phyloP scores from a whole-genome alignment of 2,329 filamentous ascomycete genomes.

The Trichoderma koningiopsis region DNA sequence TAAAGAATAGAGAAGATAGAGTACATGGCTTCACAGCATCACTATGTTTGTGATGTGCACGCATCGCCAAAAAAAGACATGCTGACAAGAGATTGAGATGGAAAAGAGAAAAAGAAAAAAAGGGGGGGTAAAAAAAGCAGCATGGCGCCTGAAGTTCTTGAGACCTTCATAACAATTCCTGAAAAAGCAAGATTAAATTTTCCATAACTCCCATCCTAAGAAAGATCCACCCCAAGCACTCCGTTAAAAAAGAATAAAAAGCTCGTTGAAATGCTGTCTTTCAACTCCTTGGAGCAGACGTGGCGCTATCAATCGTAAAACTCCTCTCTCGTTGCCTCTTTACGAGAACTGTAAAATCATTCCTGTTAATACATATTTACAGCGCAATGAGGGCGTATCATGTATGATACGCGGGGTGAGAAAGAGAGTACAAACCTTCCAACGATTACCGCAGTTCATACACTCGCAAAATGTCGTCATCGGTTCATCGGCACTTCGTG shows the following conservation, averaged over 20 bases:
- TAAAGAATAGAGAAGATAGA: neutral
- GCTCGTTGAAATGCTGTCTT: slow-evolving; percentile 3
- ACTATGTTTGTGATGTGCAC: neutral
- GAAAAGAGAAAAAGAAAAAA: neutral
- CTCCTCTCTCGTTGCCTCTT: neutral
- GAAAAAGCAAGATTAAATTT: slow-evolving; percentile 1
- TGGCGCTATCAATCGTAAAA: neutral
- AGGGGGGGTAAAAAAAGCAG: neutral
- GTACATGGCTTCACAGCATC: slow-evolving; percentile 7
- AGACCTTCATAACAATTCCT: slow-evolving; percentile 8
- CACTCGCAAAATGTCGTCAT: slow-evolving; percentile 78
- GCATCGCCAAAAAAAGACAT: neutral
- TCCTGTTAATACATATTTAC: neutral
- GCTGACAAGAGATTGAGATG: neutral
- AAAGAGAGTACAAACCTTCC: slow-evolving; percentile 60
- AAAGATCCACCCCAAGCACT: slow-evolving; percentile 10
- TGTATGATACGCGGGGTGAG: neutral
- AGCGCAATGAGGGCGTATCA: neutral
- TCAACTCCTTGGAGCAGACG: neutral
- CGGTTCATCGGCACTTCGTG: slow-evolving; percentile 91
- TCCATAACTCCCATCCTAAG: slow-evolving; percentile 26
- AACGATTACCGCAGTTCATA: slow-evolving; percentile 68
- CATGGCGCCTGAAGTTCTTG: slow-evolving; percentile 3
- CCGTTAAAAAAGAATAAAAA: slow-evolving; percentile 8
- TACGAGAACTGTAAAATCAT: neutral